Evolutionary conservation across 2,329 filamentous ascomycete genomes (phyloP).

Genomic region (Aureobasidium sp.): DNA sequence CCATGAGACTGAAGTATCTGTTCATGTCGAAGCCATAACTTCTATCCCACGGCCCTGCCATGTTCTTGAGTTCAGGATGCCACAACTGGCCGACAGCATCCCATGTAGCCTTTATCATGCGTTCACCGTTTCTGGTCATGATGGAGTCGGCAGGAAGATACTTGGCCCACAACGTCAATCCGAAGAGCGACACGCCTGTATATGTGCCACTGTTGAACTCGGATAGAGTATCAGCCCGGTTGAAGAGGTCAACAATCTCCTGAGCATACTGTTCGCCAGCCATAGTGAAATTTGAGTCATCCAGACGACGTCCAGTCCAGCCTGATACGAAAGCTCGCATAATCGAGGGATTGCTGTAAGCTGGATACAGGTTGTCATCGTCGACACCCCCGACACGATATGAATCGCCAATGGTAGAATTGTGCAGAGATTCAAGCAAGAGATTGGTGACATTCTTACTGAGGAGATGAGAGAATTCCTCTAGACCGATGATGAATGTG

Average conservation of each 20-base stretch:
- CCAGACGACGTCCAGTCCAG: slow-evolving; percentile 48
- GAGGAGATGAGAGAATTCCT: slow-evolving; percentile 47
- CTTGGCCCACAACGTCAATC: slow-evolving; percentile 50
- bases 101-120: slow-evolving; percentile 48
- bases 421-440: slow-evolving; percentile 46
- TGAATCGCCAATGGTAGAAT: slow-evolving; percentile 49
- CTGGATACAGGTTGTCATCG: slow-evolving; percentile 52
- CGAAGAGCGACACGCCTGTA: slow-evolving; percentile 52
- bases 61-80: slow-evolving; percentile 50
- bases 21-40: slow-evolving; percentile 58
- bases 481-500: slow-evolving; percentile 48
- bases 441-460: slow-evolving; percentile 29
- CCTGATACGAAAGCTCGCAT: slow-evolving; percentile 55
- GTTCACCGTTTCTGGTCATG: slow-evolving; percentile 43
- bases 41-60: slow-evolving; percentile 57
- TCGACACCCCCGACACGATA: slow-evolving; percentile 54
- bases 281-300: slow-evolving; percentile 50
- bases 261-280: slow-evolving; percentile 49
- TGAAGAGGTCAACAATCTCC: slow-evolving; percentile 49
- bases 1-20: slow-evolving; percentile 49
- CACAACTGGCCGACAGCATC: slow-evolving; percentile 44
- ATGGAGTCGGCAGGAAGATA: slow-evolving; percentile 47
- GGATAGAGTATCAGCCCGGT: slow-evolving; percentile 46
- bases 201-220: slow-evolving; percentile 58
- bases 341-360: slow-evolving; percentile 51